Percentiles rank a stretch among this genome's conserved stretches.
phyloP scores from a whole-genome alignment of 257 asterid genomes.

The Solanum sejunctum region DNA sequence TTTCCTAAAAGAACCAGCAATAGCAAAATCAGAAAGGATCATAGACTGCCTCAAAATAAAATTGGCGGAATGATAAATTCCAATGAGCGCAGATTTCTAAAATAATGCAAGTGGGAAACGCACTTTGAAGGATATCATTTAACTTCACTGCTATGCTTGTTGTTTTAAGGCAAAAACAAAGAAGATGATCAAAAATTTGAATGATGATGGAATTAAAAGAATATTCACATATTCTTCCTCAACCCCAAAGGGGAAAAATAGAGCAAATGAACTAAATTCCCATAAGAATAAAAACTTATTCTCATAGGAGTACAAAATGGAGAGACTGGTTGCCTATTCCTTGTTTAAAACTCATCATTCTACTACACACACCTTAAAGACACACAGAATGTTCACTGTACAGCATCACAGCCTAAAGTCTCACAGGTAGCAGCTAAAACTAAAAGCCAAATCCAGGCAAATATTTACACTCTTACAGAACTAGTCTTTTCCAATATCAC shows the following conservation, averaged over 20 bases:
- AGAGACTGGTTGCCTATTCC: too few species aligned
- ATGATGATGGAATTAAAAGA: neutral
- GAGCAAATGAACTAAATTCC: too few species aligned
- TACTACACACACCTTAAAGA: neutral
- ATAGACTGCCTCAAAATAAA: neutral
- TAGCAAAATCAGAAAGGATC: neutral
- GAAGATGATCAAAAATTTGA: neutral
- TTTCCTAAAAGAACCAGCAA: slow-evolving; percentile 50
- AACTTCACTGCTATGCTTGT: neutral
- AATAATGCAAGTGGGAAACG: neutral
- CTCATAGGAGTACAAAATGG: too few species aligned
- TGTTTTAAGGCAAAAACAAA: neutral
- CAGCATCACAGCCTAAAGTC: neutral
- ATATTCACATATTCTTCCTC: too few species aligned
- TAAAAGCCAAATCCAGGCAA: neutral
- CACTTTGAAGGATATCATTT: neutral
- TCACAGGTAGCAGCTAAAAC: neutral
- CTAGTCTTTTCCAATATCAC: neutral
- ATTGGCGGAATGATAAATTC: neutral
- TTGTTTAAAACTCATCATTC: too few species aligned
- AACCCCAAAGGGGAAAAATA: too few species aligned
- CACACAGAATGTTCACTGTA: neutral
- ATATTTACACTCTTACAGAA: neutral
- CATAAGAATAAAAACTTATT: too few species aligned
- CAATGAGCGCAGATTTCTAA: neutral